Percentiles rank a stretch among this genome's conserved stretches.
These are phyloP conservation scores for Holtermanniella nyarrowii DNA, from an alignment of 768 basidiomycete species.

Conservation along the genomic window DNA sequence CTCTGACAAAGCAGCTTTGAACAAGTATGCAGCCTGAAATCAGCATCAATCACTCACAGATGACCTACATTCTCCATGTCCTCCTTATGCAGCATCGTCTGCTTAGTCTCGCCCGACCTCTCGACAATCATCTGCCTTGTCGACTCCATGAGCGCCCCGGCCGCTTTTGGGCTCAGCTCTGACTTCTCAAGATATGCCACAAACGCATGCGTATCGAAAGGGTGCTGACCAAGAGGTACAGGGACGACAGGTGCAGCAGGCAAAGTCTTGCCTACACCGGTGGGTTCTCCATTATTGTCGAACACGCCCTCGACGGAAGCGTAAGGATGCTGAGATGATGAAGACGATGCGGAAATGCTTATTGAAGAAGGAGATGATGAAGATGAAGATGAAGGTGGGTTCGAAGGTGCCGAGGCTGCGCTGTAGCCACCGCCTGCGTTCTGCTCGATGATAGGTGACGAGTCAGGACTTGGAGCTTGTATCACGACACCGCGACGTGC, in stretches of 20 bases:
- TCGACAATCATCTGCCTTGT: slow-evolving; percentile 36
- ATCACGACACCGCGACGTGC: not conserved
- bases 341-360: no score
- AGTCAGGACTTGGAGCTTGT: not conserved
- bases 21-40: slow-evolving; percentile 84
- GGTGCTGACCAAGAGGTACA: slow-evolving; percentile 25
- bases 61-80: slow-evolving; percentile 44
- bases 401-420: not conserved
- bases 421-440: not conserved
- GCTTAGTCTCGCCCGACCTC: slow-evolving; percentile 28
- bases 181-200: slow-evolving; percentile 39
- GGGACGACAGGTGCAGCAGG: not conserved
- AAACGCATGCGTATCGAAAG: slow-evolving; percentile 44
- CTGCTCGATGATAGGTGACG: not conserved
- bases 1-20: slow-evolving; percentile 85
- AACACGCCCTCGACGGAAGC: not conserved
- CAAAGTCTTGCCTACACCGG: not conserved
- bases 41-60: not conserved
- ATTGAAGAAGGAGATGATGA: not conserved
- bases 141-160: slow-evolving; percentile 38
- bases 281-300: not conserved
- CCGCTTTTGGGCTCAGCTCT: slow-evolving; percentile 21
- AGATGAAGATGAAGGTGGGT: no score
- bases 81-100: slow-evolving; percentile 38
- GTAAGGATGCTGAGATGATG: not conserved